Evolutionary conservation across 2,329 filamentous ascomycete genomes (phyloP).

Genomic region (Aspergillus japonicus): DNA sequence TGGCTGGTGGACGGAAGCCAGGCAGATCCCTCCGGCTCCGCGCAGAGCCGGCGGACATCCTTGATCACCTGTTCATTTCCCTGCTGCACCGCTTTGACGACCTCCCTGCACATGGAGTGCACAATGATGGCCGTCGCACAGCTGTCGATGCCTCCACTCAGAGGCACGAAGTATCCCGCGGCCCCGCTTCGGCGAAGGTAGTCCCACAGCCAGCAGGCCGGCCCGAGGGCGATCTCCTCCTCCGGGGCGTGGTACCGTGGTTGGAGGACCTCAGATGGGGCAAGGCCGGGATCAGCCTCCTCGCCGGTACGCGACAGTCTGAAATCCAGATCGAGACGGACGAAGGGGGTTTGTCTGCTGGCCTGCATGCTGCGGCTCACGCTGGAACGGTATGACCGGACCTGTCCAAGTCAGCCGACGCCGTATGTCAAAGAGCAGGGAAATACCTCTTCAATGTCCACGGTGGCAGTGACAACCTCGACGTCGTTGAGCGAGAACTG

Average conservation of each 20-base stretch:
- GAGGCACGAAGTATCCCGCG: slow-evolving; percentile 41
- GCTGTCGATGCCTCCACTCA: slow-evolving; percentile 43
- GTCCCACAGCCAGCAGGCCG: slow-evolving; percentile 63
- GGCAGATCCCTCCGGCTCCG: slow-evolving; percentile 46
- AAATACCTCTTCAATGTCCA: slow-evolving; percentile 72
- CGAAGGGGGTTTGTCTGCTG: slow-evolving; percentile 30
- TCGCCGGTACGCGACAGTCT: slow-evolving; percentile 34
- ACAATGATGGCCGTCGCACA: slow-evolving; percentile 42
- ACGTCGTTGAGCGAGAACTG: slow-evolving; percentile 67
- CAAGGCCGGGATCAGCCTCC: slow-evolving; percentile 47
- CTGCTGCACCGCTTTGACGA: slow-evolving; percentile 35
- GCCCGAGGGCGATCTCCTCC: slow-evolving; percentile 65
- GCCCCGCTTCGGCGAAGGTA: slow-evolving; percentile 40
- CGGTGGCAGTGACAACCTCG: slow-evolving; percentile 64
- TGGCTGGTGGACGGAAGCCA: slow-evolving; percentile 58
- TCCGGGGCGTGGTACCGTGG: slow-evolving; percentile 61
- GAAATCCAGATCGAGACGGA: slow-evolving; percentile 40
- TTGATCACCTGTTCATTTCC: slow-evolving; percentile 52
- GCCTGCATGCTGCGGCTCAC: slow-evolving; percentile 37
- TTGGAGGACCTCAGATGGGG: slow-evolving; percentile 47
- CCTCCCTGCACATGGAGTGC: slow-evolving; percentile 40
- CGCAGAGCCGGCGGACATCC: slow-evolving; percentile 54
- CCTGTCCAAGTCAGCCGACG: slow-evolving; percentile 27
- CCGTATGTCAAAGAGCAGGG: too few species aligned
- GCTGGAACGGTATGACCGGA: slow-evolving; percentile 31